Evolutionary conservation across 331 rosid genomes (phyloP), one percentile per base, ranked within the genome.

Genomic region (Stylosanthes scabra): DNA sequence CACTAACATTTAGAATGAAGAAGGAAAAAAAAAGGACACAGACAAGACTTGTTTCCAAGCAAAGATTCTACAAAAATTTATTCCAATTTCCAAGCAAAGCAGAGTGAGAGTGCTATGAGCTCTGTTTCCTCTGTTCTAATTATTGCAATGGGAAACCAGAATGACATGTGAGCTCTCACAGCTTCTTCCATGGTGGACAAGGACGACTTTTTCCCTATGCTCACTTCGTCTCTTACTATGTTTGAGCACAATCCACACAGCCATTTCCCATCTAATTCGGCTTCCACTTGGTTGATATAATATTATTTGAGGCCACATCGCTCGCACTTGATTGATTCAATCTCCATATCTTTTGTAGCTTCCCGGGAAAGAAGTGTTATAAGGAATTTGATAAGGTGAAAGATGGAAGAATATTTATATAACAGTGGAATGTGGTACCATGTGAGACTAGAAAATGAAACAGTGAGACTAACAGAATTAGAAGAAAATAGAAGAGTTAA

Each of bases 71-170:
- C 10, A 9, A 50, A 66, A 31, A 13, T 74, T 79, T 85, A 81
- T 89, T 83, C 55, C 66, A 39, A 39, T 5, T 49, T 11, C 13
- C 13, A 46, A 10, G 5, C 12, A 49, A 49, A 12, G 37, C 37
- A 31, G 37, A 31, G 37, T 14, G n/a, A 11, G 13, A 1, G n/a
- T 49, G 54, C 16, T 49, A 49, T 49, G 7, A 11, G 54, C 54
- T 14, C 13, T 46, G 14, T 46, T 12, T 47, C 9, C 59, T 37
- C 59, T 56, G 72, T 74, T 66, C 98, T 87, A 91, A 75, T 94
- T 91, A 95, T 89, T 94, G n/a, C 96, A 96, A 27, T 94, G 97
- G 0, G 95, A 93, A 0, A 91, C 97, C 99, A 94, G 81, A 94
- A 94, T 7, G 94, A 89, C 93, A 88, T 91, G 91, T 89, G 97